These are phyloP conservation scores for Wickerhamomyces xylosicus DNA, from an alignment of 805 yeast species.

Conservation along the genomic window DNA sequence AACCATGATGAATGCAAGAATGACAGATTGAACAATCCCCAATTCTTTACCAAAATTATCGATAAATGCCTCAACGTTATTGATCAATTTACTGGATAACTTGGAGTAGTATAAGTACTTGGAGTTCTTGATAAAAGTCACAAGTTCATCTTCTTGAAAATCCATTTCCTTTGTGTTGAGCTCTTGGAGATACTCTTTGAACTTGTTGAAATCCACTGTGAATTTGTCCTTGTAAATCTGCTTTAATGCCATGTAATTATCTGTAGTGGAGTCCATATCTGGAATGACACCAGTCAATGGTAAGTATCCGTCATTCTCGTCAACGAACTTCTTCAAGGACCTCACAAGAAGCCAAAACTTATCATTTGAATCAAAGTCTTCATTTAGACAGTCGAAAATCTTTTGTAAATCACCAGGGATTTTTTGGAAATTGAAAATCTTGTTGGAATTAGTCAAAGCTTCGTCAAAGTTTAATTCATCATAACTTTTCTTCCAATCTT, in stretches of 20 bases:
- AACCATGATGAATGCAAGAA: constrained; percentile 12
- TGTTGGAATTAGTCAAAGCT: constrained; percentile 34
- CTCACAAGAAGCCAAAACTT: constrained; percentile 52
- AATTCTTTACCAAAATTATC: background rate
- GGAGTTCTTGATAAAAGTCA: constrained; percentile 53
- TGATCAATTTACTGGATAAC: background rate
- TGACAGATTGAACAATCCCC: constrained; percentile 1
- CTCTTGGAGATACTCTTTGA: constrained; percentile 25
- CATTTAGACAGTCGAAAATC: constrained; percentile 14
- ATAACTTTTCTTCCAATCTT: constrained; percentile 23
- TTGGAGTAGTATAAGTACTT: constrained; percentile 26
- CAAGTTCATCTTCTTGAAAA: constrained; percentile 24
- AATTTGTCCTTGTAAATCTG: constrained; percentile 48
- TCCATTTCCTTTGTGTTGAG: constrained; percentile 15
- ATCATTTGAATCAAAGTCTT: constrained; percentile 10
- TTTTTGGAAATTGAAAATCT: constrained; percentile 27
- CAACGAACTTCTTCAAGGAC: constrained; percentile 44
- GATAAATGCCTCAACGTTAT: background rate
- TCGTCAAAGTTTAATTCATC: constrained; percentile 40
- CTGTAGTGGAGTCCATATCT: constrained; percentile 80
- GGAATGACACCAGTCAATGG: constrained; percentile 73
- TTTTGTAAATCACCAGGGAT: constrained; percentile 15
- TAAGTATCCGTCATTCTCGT: constrained; percentile 28
- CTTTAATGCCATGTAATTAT: constrained; percentile 47
- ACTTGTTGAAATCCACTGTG: constrained; percentile 30